A percentile compares a stretch with the other conserved stretches of the same genome.
phyloP scores from a whole-genome alignment of 305 asterid genomes.

The Andrographis paniculata region DNA sequence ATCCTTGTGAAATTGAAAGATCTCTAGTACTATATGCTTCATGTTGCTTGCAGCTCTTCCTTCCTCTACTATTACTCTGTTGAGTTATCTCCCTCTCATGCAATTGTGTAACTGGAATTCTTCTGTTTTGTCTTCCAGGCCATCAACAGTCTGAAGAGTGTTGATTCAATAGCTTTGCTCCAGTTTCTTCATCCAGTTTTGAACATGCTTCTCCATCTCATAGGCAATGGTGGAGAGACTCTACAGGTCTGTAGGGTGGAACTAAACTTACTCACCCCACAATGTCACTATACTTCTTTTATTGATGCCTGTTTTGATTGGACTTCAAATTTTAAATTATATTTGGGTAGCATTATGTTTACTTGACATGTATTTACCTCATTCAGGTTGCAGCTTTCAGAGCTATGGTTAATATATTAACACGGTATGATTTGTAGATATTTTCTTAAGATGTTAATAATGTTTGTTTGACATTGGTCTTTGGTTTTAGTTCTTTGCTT shows the following conservation, averaged over 20 bases:
- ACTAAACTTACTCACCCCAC: neutral
- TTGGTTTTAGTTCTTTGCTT: constrained; percentile 4
- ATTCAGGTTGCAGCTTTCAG: constrained; percentile 99
- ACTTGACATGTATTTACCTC: constrained; percentile 19
- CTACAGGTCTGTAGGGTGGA: constrained; percentile 55
- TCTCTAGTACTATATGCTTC: neutral
- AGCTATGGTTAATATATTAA: constrained; percentile 98
- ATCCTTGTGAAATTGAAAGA: neutral
- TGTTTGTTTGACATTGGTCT: neutral
- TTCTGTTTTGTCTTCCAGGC: constrained; percentile 55
- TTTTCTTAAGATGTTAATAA: constrained; percentile 3
- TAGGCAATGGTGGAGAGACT: constrained; percentile 99
- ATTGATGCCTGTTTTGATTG: constrained; percentile 9
- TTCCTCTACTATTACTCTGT: no score
- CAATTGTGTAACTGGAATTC: constrained; percentile 11
- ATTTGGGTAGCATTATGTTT: constrained; percentile 10
- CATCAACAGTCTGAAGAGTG: constrained; percentile 96
- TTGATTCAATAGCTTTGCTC: constrained; percentile 94
- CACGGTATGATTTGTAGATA: constrained; percentile 48
- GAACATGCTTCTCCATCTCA: constrained; percentile 99
- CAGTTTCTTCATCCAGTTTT: constrained; percentile 97
- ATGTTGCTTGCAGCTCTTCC: no score
- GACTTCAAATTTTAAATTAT: neutral
- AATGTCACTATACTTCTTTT: constrained; percentile 4
- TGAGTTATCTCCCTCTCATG: constrained; percentile 6